Base-by-base conservation (phyloP, 2,329 filamentous ascomycete genomes). In the Peltaster fructicola region DNA sequence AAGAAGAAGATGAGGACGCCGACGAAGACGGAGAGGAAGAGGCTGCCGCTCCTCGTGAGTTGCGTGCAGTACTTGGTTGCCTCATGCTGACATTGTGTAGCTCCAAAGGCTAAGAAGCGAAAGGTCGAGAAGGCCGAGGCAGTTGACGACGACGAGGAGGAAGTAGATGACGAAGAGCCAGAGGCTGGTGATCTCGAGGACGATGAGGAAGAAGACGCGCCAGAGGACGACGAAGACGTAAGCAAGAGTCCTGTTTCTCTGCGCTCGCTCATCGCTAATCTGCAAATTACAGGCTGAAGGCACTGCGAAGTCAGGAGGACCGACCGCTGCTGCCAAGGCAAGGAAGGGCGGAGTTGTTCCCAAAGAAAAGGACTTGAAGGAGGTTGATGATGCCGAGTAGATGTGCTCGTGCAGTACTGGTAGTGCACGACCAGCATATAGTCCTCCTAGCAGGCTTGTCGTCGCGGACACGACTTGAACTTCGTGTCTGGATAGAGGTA, bases 331-430 rank as follows among this genome's bases (percentile, higher is more conserved):
- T 14, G 43, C 43, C 14, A 44, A 46, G 30, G 27, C 33, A 18
- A 31, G 30, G 18, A 47, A 45, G 35, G 38, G 33, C 10, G 32
- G 29, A 10, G 33, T 31, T 7, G 37, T 44, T 13, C 43, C 45
- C 10, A 45, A 47, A 35, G 43, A 47, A 30, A 34, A 37, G 15
- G 36, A 41, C 22, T 30, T 45, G 16, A 32, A 38, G 10, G 44
- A 45, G 23, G 40, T 41, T 16, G 40, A 46, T 14, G 43, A 36
- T 12, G 37, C 33, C 13, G 38, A 40, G 15, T 28, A 30, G 15
- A 20, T 20, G 9, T 20, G n/a, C n/a, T n/a, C n/a, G n/a, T n/a
- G n/a, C n/a, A n/a, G n/a, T n/a, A n/a, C n/a, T n/a, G n/a, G n/a
- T n/a, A n/a, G n/a, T n/a, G n/a, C n/a, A n/a, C n/a, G n/a, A n/a